phyloP scores from a whole-genome alignment of 495 filamentous ascomycete species.

The Xylaria longipes region DNA sequence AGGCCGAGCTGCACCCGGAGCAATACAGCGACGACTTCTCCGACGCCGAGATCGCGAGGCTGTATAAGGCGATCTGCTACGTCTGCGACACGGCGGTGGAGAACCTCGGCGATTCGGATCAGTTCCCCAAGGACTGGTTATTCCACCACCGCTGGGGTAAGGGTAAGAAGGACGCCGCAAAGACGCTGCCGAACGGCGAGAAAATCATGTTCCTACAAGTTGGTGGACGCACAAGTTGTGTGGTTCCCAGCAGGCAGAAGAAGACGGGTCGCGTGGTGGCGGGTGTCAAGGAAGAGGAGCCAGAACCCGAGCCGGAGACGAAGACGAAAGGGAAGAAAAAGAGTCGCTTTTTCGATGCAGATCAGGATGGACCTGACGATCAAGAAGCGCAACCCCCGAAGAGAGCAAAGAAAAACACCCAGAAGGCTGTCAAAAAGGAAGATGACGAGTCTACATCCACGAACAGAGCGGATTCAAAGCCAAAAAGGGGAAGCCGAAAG shows the following conservation, averaged over 20 bases:
- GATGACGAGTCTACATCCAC: constrained; percentile 7
- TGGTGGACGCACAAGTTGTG: constrained; percentile 85
- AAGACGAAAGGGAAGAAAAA: constrained; percentile 26
- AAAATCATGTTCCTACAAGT: constrained; percentile 85
- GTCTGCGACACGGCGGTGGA: constrained; percentile 83
- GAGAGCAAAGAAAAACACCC: constrained; percentile 31
- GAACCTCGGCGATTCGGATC: constrained; percentile 76
- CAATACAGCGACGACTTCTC: constrained; percentile 85
- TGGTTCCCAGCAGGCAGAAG: constrained; percentile 85
- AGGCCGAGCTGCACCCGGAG: constrained; percentile 75
- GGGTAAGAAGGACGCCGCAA: constrained; percentile 75
- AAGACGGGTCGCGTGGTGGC: constrained; percentile 58
- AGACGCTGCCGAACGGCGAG: constrained; percentile 78
- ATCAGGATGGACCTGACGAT: constrained; percentile 11
- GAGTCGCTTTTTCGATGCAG: constrained; percentile 28
- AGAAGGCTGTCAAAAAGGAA: constrained; percentile 28
- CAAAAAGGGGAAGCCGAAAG: constrained; percentile 12
- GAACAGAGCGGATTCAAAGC: constrained; percentile 19
- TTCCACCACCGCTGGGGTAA: constrained; percentile 92
- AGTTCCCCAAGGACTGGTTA: constrained; percentile 90
- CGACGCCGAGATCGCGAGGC: constrained; percentile 69
- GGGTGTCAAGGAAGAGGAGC: constrained; percentile 44
- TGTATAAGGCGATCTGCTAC: constrained; percentile 76
- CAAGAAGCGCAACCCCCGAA: constrained; percentile 33
- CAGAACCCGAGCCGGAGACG: constrained; percentile 33